A percentile compares a stretch with the other conserved stretches of the same genome.
phyloP scores from a whole-genome alignment of 1,284 basidiomycete species.

The Austroboletus rostrupii region DNA sequence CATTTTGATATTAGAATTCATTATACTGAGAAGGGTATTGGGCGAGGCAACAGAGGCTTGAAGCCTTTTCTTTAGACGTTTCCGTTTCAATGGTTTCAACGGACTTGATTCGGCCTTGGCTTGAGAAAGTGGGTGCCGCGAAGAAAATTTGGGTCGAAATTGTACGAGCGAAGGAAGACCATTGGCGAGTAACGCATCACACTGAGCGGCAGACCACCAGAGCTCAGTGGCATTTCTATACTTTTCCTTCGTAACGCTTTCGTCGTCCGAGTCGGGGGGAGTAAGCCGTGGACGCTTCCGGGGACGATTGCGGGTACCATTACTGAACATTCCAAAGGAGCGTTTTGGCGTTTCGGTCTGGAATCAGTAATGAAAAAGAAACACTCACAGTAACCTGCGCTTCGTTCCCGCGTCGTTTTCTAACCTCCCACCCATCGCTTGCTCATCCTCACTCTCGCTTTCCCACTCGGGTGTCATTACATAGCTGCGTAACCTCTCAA shows the following conservation, averaged over 20 bases:
- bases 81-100: constrained; percentile 20
- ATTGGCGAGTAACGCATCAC: constrained; percentile 57
- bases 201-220: constrained; percentile 73
- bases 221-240: constrained; percentile 48
- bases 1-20: constrained; percentile 72
- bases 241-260: constrained; percentile 13
- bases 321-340: constrained; percentile 27
- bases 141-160: constrained; percentile 36
- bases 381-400: constrained; percentile 52
- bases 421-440: constrained; percentile 23
- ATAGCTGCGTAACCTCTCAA: constrained; percentile 26
- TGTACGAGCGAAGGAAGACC: constrained; percentile 57
- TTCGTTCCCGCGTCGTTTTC: constrained; percentile 53
- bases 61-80: constrained; percentile 38
- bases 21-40: constrained; percentile 55
- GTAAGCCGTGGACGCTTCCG: constrained; percentile 41
- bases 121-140: constrained; percentile 7
- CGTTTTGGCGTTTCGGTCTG: constrained; percentile 3
- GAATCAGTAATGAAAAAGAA: constrained; percentile 1
- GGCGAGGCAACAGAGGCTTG: constrained; percentile 26
- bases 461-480: constrained; percentile 39
- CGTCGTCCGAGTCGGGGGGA: constrained; percentile 31
- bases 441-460: constrained; percentile 37
- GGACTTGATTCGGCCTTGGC: constrained; percentile 15
- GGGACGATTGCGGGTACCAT: constrained; percentile 37